Conservation (phyloP, 2,329 filamentous ascomycete genomes). For the Stagonosporopsis chrysanthemi region DNA sequence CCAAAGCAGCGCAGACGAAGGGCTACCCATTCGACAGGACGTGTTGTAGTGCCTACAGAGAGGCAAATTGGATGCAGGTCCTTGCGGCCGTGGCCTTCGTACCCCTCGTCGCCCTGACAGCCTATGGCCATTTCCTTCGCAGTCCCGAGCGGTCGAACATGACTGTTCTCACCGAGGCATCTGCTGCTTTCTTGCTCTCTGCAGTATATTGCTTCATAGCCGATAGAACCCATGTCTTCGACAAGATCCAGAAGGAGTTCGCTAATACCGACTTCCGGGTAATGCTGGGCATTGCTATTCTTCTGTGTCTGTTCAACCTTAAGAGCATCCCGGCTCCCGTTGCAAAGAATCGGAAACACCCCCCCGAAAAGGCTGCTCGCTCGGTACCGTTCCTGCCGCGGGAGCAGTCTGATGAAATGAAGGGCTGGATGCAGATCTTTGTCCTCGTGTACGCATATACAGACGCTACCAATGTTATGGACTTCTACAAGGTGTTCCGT, state of each 20-base stretch:
- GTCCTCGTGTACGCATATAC: constrained; percentile 67
- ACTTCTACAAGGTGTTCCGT: constrained; percentile 64
- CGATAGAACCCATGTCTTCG: constrained; percentile 63
- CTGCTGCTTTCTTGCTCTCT: constrained; percentile 9
- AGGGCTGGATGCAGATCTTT: constrained; percentile 69
- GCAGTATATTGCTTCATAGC: constrained; percentile 59
- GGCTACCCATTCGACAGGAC: constrained; percentile 58
- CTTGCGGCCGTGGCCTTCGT: constrained; percentile 41
- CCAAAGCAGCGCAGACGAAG: constrained; percentile 47
- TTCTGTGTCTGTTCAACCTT: constrained; percentile 44
- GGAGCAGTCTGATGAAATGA: constrained; percentile 69
- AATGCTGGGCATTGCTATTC: constrained; percentile 35
- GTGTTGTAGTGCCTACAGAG: constrained; percentile 60
- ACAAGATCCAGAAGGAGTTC: constrained; percentile 61
- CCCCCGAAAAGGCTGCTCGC: constrained; percentile 9
- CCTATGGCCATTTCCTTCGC: background rate
- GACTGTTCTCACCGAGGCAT: constrained; percentile 6
- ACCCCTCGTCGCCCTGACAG: constrained; percentile 25
- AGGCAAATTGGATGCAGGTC: constrained; percentile 49
- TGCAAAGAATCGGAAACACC: constrained; percentile 18
- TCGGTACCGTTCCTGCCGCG: constrained; percentile 56
- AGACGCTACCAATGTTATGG: constrained; percentile 58
- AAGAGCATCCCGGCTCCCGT: constrained; percentile 20
- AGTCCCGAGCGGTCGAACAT: background rate
- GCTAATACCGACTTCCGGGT: constrained; percentile 44